phyloP scores from a whole-genome alignment of 78 protist genomes.

The Polysphondylium violaceum region DNA sequence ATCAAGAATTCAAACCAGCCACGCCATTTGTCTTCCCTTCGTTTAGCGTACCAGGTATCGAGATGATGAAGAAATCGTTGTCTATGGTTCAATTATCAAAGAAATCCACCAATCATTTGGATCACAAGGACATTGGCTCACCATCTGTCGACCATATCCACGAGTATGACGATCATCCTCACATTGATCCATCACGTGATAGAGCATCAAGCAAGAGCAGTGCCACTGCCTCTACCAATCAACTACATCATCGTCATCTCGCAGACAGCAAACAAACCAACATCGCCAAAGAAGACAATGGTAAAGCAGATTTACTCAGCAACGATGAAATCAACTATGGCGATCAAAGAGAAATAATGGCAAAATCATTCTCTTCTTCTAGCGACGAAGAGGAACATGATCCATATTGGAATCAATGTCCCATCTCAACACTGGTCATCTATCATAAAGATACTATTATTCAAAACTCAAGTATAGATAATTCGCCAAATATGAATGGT shows the following conservation, averaged over 20 bases:
- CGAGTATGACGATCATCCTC: slow-evolving; percentile 24
- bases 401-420: slow-evolving; percentile 59
- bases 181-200: neutral
- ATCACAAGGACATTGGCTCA: too few relatives aligned
- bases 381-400: neutral
- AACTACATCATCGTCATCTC: neutral
- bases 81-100: slow-evolving; percentile 61
- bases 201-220: neutral
- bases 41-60: slow-evolving; percentile 51
- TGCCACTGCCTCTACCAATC: neutral
- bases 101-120: neutral
- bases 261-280: neutral
- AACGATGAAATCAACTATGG: neutral
- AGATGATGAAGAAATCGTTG: slow-evolving; percentile 46
- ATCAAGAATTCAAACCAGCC: slow-evolving; percentile 4
- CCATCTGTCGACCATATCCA: neutral
- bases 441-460: slow-evolving; percentile 53
- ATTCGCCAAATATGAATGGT: neutral
- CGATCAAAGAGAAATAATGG: too few relatives aligned
- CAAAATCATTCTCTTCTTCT: too few relatives aligned
- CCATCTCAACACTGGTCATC: slow-evolving; percentile 37
- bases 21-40: neutral
- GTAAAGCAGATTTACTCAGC: neutral
- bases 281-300: neutral
- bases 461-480: neutral